Evolutionary conservation across 306 rosid genomes (phyloP).

Genomic region (Begonia loranthoides): DNA sequence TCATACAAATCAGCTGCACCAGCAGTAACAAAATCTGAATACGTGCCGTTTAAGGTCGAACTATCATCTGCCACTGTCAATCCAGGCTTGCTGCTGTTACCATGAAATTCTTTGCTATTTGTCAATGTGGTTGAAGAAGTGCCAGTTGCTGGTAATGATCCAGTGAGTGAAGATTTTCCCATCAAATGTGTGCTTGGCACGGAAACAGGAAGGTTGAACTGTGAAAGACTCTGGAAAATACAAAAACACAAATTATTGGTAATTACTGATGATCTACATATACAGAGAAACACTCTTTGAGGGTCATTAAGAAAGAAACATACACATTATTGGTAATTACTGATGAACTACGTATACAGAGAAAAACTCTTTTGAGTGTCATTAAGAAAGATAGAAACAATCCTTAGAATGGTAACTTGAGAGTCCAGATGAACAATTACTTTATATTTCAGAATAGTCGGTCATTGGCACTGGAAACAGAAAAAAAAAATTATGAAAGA

Average conservation of each 20-base stretch:
- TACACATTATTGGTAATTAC: too few species aligned
- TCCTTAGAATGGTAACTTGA: too few species aligned
- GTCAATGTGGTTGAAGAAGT: conserved; percentile 42
- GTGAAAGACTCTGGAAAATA: conserved; percentile 72
- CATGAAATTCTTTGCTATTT: conserved; percentile 54
- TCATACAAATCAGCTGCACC: conserved; percentile 86
- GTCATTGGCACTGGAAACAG: too few species aligned
- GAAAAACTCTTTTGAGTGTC: too few species aligned
- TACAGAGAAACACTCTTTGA: too few species aligned
- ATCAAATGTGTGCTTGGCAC: conserved; percentile 68
- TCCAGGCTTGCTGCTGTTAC: conserved; percentile 42
- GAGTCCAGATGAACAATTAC: too few species aligned
- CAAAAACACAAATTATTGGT: conserved; percentile 14
- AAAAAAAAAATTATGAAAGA: not conserved
- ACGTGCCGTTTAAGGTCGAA: conserved; percentile 51
- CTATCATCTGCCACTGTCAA: conserved; percentile 48
- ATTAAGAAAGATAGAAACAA: too few species aligned
- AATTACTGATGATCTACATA: conserved; percentile 12
- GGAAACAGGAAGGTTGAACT: conserved; percentile 94
- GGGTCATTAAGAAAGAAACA: too few species aligned
- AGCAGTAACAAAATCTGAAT: conserved; percentile 45
- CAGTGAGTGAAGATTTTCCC: conserved; percentile 43
- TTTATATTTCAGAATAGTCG: too few species aligned
- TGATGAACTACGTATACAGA: too few species aligned
- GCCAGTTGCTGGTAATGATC: conserved; percentile 54